Conservation (phyloP, 148 eudicot genomes). For the Vaccinium macrocarpon region DNA sequence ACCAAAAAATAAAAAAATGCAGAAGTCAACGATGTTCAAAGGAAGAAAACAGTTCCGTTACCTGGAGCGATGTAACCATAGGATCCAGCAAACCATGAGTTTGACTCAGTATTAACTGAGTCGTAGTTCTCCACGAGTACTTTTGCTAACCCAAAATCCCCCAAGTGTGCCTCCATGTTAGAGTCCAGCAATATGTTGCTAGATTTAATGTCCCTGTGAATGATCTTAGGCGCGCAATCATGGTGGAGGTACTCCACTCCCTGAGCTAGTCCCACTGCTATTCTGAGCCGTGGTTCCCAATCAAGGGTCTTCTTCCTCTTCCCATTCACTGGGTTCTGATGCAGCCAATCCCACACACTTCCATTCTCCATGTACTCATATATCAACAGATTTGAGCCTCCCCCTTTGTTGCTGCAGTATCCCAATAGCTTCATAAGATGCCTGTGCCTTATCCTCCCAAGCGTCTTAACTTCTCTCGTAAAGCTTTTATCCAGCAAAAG, state of each 20-base stretch:
- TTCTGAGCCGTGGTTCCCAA: conserved; percentile 75
- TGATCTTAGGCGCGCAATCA: conserved; percentile 88
- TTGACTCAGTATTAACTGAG: conserved; percentile 70
- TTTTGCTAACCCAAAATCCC: conserved; percentile 96
- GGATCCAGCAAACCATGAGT: conserved; percentile 90
- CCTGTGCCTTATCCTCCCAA: conserved; percentile 89
- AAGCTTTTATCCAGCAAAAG: conserved; percentile 71
- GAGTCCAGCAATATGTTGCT: conserved; percentile 81
- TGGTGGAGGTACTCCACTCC: conserved; percentile 95
- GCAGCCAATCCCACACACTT: conserved; percentile 94
- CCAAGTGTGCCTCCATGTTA: conserved; percentile 91
- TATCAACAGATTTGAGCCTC: conserved; percentile 63
- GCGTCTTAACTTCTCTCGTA: conserved; percentile 80
- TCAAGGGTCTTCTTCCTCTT: conserved; percentile 56
- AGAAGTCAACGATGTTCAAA: not conserved
- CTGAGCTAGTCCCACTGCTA: conserved; percentile 90
- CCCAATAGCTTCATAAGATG: conserved; percentile 88
- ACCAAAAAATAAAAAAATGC: not conserved
- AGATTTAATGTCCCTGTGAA: conserved; percentile 91
- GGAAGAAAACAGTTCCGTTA: conserved; percentile 23
- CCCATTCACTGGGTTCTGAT: conserved; percentile 26
- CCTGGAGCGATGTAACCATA: conserved; percentile 99
- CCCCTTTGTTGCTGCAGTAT: conserved; percentile 61
- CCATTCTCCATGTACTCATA: conserved; percentile 98
- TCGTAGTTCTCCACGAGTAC: conserved; percentile 47